These are phyloP conservation scores for Penicillium silybi DNA, from an alignment of 495 filamentous ascomycete species.

Conservation along the genomic window DNA sequence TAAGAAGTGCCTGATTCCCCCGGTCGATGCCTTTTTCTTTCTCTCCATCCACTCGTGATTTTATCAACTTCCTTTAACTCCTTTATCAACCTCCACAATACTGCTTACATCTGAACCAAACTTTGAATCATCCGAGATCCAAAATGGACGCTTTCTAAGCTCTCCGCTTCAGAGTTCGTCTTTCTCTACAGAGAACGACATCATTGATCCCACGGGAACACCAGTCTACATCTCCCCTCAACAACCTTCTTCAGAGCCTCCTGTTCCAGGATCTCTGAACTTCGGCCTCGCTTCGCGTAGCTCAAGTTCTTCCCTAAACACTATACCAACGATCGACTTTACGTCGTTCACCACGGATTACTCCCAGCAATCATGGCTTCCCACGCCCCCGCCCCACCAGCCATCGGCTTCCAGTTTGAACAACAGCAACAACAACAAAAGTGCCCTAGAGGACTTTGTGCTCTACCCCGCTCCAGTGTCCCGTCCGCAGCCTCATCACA, in stretches of 20 bases:
- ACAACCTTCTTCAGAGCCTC: conserved; percentile 41
- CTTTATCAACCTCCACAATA: conserved; percentile 16
- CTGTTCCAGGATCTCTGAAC: conserved; percentile 53
- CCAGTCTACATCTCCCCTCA: conserved; percentile 35
- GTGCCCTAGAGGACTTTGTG: conserved; percentile 45
- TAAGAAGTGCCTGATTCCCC: conserved; percentile 42
- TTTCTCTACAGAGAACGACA: conserved; percentile 48
- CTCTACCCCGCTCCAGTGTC: conserved; percentile 35
- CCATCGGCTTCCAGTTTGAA: conserved; percentile 45
- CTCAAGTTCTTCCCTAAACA: conserved; percentile 48
- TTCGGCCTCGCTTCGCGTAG: conserved; percentile 49
- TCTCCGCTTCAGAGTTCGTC: conserved; percentile 31
- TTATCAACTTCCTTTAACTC: conserved; percentile 8
- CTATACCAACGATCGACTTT: conserved; percentile 48
- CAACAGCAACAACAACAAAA: conserved; percentile 39
- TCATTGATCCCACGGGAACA: conserved; percentile 43
- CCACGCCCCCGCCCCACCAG: conserved; percentile 47
- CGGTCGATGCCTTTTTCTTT: conserved; percentile 34
- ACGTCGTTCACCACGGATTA: conserved; percentile 65
- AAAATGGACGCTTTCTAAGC: conserved; percentile 54
- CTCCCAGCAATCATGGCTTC: conserved; percentile 59
- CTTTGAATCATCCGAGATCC: conserved; percentile 18
- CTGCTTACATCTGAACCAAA: conserved; percentile 30
- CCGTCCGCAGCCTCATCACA: conserved; percentile 30
- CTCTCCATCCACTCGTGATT: conserved; percentile 7